Evolutionary conservation across 1,284 basidiomycete genomes (phyloP), one percentile per base, ranked within the genome.

Genomic region (Acaromyces ingoldii): DNA sequence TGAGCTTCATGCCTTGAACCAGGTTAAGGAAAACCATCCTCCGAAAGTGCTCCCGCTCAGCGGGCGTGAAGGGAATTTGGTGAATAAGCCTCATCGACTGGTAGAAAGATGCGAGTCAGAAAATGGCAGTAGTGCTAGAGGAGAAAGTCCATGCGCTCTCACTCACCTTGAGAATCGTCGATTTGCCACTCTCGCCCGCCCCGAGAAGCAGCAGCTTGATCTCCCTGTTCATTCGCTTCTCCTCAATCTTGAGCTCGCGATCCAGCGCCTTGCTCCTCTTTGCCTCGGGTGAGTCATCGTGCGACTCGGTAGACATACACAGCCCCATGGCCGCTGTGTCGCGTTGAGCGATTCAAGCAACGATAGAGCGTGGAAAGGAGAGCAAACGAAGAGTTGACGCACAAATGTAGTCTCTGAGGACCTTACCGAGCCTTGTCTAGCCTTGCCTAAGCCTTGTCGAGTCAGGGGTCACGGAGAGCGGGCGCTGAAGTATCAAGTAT

Each of bases 151-250:
- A n/a, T n/a, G n/a, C n/a, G n/a, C 34, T 15, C 6, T 6, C n/a
- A 63, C 78, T 36, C 52, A 86, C 86, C 80, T 91, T 91, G 73
- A 91, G 82, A 63, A 91, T 81, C 4, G 91, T 95, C 10, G 88
- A 90, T 77, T 96, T 96, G 39, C 91, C 91, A 28, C 86, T 89
- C 72, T 93, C 91, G 31, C 91, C 91, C 38, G 91, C 91, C 31
- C 91, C 55, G 26, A 95, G 81, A 22, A 96, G 80, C 49, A 95
- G 80, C 48, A 56, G 50, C 63, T 48, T 65, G 50, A 72, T 61
- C 53, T 70, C 65, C 13, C 50, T 53, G 1, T 53, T 44, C 22
- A 67, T 47, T 3, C 42, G 48, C 55, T 67, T 68, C 41, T 68
- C 66, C 46, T 72, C 66, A 19, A 62, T 57, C 29, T 51, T 57